Evolutionary conservation across 2,329 filamentous ascomycete species (phyloP).

Genomic region (Coniochaeta sp.): DNA sequence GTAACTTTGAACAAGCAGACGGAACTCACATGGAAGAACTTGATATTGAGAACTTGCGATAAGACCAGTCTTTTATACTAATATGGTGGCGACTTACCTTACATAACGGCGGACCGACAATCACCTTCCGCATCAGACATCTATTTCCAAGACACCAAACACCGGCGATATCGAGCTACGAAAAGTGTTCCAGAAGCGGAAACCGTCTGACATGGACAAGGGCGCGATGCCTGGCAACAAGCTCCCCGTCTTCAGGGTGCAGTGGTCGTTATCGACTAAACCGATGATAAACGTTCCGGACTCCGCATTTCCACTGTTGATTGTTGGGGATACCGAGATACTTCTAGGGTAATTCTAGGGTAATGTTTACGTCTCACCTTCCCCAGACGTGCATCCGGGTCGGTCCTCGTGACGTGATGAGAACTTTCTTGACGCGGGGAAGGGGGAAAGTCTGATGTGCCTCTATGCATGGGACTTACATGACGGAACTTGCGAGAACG

Average conservation of each 20-base stretch:
- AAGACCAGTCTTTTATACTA: no score
- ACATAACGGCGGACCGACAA: no score
- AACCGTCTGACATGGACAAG: neutral
- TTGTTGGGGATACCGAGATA: neutral
- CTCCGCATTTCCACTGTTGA: neutral
- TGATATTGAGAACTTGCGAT: no score
- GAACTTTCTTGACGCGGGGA: neutral
- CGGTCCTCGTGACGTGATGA: neutral
- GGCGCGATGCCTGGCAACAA: neutral
- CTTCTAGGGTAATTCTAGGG: neutral
- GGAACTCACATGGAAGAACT: no score
- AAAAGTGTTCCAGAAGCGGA: neutral
- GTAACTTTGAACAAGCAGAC: neutral
- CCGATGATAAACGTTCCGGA: neutral
- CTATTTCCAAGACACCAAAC: no score
- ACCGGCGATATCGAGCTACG: no score
- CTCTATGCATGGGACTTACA: no score
- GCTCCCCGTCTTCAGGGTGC: neutral
- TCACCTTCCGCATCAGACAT: no score
- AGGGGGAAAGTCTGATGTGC: no score
- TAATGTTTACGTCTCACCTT: constrained; percentile 2
- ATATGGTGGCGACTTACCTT: no score
- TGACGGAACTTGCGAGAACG: neutral
- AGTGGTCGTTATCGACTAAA: neutral
- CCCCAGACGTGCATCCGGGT: neutral